Percentiles rank a stretch among this genome's conserved stretches.
phyloP scores from a whole-genome alignment of 208 protist genomes.

The Angomonas ambiguus region DNA sequence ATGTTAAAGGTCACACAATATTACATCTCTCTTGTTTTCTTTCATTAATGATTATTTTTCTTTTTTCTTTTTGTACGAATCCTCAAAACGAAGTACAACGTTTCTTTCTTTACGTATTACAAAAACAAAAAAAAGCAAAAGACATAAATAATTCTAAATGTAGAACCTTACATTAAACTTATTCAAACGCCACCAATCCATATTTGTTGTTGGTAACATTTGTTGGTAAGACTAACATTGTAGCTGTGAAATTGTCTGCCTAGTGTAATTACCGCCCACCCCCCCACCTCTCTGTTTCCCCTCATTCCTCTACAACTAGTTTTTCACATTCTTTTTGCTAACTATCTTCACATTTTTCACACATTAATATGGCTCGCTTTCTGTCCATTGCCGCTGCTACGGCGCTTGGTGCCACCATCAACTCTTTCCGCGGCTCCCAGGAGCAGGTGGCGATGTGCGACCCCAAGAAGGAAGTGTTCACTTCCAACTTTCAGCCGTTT shows the following conservation, averaged over 20 bases:
- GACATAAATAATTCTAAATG: too few species aligned
- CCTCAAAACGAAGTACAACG: neutral
- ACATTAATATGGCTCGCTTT: constrained; percentile 19
- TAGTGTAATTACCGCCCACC: too few species aligned
- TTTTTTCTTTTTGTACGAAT: too few species aligned
- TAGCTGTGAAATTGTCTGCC: too few species aligned
- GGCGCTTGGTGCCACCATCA: constrained; percentile 58
- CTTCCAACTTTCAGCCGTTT: constrained; percentile 71
- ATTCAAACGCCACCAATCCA: too few species aligned
- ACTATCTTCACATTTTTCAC: too few species aligned
- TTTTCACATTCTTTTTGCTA: neutral
- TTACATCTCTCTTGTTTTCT: constrained; percentile 7
- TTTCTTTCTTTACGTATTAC: neutral
- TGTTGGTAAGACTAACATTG: too few species aligned
- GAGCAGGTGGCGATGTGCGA: constrained; percentile 37
- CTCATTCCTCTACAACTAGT: neutral
- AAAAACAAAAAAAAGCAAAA: neutral
- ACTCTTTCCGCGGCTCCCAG: constrained; percentile 45
- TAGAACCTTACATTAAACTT: too few species aligned
- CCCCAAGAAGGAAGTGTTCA: constrained; percentile 36
- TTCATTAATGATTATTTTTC: constrained; percentile 9
- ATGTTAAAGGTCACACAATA: neutral
- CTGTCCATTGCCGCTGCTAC: constrained; percentile 50
- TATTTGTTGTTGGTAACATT: too few species aligned
- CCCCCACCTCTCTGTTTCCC: neutral